These are phyloP conservation scores for Pestalotiopsis sp. DNA, from an alignment of 2,329 filamentous ascomycete genomes.

Conservation along the genomic window DNA sequence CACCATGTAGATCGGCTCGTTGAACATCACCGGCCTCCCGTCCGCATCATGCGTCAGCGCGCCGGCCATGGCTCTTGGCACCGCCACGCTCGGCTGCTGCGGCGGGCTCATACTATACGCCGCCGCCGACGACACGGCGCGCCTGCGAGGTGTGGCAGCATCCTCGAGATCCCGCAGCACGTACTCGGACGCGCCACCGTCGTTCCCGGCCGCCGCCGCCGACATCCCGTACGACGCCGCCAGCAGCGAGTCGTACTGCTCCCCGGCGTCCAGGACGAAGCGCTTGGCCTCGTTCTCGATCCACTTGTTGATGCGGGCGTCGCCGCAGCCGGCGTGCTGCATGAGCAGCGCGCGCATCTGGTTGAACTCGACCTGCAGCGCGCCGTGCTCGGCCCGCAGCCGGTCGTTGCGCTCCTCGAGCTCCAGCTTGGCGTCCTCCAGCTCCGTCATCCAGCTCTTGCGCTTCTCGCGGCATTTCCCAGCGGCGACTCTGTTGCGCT, in stretches of 20 bases:
- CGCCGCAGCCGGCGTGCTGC: constrained; percentile 54
- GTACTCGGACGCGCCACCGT: constrained; percentile 23
- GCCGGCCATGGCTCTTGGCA: background rate
- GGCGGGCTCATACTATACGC: background rate
- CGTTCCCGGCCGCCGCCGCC: constrained; percentile 10
- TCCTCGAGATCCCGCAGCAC: constrained; percentile 16
- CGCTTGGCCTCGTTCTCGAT: constrained; percentile 52
- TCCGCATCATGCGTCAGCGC: background rate
- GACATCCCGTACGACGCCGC: constrained; percentile 16
- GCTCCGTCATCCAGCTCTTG: constrained; percentile 53
- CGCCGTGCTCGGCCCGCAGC: constrained; percentile 46
- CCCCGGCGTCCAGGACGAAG: constrained; percentile 43
- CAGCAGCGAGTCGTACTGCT: constrained; percentile 32
- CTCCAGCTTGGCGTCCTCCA: constrained; percentile 47
- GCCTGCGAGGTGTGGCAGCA: background rate
- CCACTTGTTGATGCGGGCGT: constrained; percentile 56
- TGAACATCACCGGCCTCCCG: background rate
- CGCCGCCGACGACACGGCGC: background rate
- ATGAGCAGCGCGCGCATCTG: constrained; percentile 54
- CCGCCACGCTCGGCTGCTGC: background rate
- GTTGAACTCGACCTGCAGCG: constrained; percentile 46
- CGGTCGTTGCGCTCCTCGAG: constrained; percentile 46
- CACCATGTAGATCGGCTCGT: background rate
- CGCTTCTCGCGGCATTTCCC: constrained; percentile 75
- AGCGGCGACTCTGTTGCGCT: constrained; percentile 73